Base-by-base conservation (phyloP, 2,329 filamentous ascomycete genomes). In the Fusarium torreyae region DNA sequence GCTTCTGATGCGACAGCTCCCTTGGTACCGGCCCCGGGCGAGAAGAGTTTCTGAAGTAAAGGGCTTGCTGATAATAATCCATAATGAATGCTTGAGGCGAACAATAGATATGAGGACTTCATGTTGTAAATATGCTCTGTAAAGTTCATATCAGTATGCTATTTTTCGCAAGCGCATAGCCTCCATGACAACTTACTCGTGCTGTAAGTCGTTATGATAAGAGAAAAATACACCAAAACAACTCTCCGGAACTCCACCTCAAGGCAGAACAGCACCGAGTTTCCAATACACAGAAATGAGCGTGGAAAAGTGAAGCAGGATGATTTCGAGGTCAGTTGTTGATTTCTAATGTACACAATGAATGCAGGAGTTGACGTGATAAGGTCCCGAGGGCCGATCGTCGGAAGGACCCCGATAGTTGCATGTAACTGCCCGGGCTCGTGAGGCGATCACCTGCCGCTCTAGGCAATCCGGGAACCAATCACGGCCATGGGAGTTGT, bases 1-100 rank as follows among this genome's bases (percentile, higher is more conserved):
- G 86, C 89, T 77, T 94, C 91, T 54, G 89, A 91, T 14, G 92
- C 90, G 20, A 94, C 89, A 34, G 91, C 92, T 24, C 92, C 92
- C 20, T 68, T 72, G 14, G 63, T 72, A n/a, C 75, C 75, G 28
- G 26, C 44, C 11, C 48, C 46, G 3, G 59, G 54, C 17, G 65
- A 44, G 10, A 71, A 38, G 26, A 67, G 62, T 40, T 74, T 39
- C 18, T 66, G 43, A 13, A 59, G 42, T 8, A 59, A n/a, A 7
- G 63, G 68, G 13, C 39, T 59, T 9, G 70, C 69, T 11, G 42
- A 55, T 43, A 68, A 28, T 4, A 53, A 53, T 24, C 44, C 48
- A 48, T 52, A 42, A 18, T 72, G 55, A 20, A 68, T 11, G 20
- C 66, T 36, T n/a, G 57, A 57, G 14, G 61, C 61, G 18, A 71